A percentile compares a stretch with the other conserved stretches of the same genome.
Evolutionary conservation across 176 grass and related monocot species (phyloP).

Genomic region (Hordeum vulgare): DNA sequence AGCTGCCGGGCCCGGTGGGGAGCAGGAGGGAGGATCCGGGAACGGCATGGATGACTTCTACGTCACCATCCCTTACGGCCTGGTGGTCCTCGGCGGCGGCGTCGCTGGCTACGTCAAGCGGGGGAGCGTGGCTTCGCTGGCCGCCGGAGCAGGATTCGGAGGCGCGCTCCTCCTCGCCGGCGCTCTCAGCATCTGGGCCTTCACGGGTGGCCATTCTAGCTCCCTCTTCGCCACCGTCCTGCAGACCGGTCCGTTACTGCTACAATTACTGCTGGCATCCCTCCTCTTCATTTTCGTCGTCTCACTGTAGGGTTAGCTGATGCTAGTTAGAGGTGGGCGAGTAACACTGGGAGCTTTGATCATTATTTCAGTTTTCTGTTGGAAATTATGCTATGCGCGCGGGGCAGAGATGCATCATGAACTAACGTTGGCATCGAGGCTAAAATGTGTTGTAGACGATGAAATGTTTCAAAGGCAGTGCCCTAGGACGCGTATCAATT

Average conservation of each 20-base stretch:
- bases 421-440: not conserved
- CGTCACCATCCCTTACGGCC: constrained; percentile 73
- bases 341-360: not conserved
- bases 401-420: not conserved
- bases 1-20: not conserved
- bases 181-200: constrained; percentile 58
- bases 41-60: constrained; percentile 74
- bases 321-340: not conserved
- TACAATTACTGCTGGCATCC: not conserved
- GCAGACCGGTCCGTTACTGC: constrained; percentile 49
- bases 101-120: constrained; percentile 47
- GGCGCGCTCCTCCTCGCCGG: constrained; percentile 62
- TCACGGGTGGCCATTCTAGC: constrained; percentile 31
- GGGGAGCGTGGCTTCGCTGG: constrained; percentile 55
- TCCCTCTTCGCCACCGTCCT: constrained; percentile 53
- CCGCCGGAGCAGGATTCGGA: constrained; percentile 54
- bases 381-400: not conserved
- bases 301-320: not conserved
- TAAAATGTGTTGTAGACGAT: not conserved
- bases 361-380: not conserved
- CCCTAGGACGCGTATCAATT: not conserved
- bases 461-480: not conserved
- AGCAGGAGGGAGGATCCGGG: not conserved
- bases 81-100: constrained; percentile 52
- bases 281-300: not conserved